Evolutionary conservation across 2,329 filamentous ascomycete genomes (phyloP), one percentile per base, ranked within the genome.

Genomic region (Fusarium compactum): DNA sequence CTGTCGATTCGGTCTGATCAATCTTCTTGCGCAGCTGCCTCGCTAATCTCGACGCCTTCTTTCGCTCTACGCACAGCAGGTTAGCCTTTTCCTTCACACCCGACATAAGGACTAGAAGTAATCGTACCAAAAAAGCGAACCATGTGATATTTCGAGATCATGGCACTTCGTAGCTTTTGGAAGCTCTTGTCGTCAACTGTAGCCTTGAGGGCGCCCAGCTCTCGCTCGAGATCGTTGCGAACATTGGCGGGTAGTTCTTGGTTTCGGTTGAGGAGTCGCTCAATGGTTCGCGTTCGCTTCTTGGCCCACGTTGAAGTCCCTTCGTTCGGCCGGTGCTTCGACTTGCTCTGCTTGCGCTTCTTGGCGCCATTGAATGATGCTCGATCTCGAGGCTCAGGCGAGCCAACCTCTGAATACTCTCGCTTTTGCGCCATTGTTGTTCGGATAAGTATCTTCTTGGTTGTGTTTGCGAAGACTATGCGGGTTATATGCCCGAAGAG

Each of bases 81-180:
- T 76, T 48, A 75, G 67, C n/a, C 8, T 12, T 11, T 43, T 24
- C n/a, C 10, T 41, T 34, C 22, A 18, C 12, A 25, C 11, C 18
- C n/a, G 14, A 45, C 8, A 58, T n/a, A 10, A 10, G 7, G 15
- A 4, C 11, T 8, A 25, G 6, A 43, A 6, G 24, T 32, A 6
- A 14, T 74, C 86, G 54, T 83, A 92, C 92, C 93, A 80, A 95
- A 95, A 78, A 96, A 96, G 29, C 93, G 85, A 53, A 95, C 89
- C 87, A 93, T 95, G 78, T 95, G 92, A 74, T 94, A 96, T 78
- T 90, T 92, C 53, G 85, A 85, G 67, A 95, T 94, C 87, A 95
- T 93, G 63, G 89, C 85, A 73, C 85, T 86, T 71, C 89, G 86
- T 76, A 85, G 85, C 80, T 89, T 90, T 74, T 89, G 88, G 62